Percentiles rank a stretch among this genome's conserved stretches.
Evolutionary conservation across 129 eudicot species (phyloP).

Genomic region (Scalesia atractyloides): DNA sequence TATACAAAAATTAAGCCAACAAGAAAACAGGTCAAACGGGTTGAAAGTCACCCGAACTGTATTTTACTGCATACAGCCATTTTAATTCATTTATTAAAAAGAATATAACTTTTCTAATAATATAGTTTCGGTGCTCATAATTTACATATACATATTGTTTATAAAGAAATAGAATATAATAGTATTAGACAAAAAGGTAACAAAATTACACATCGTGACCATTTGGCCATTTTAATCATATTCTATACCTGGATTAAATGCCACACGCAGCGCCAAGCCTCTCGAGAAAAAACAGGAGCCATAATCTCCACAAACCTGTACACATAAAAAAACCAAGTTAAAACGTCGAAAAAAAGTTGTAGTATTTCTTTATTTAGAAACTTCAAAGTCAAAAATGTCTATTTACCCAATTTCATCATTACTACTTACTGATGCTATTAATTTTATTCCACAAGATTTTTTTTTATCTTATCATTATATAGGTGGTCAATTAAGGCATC

Average conservation of each 20-base stretch:
- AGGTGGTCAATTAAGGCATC: neutral
- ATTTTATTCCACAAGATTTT: neutral
- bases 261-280: slow-evolving; percentile 99
- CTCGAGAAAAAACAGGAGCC: slow-evolving; percentile 96
- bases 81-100: too few relatives aligned
- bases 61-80: neutral
- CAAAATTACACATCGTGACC: neutral
- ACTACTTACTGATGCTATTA: neutral
- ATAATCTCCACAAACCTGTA: slow-evolving; percentile 93
- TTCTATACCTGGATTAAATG: slow-evolving; percentile 77
- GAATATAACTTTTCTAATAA: neutral
- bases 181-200: neutral
- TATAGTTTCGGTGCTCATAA: neutral
- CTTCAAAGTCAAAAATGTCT: neutral
- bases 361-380: neutral
- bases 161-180: neutral
- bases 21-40: neutral
- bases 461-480: neutral
- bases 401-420: neutral
- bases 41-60: neutral
- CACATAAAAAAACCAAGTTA: slow-evolving; percentile 1
- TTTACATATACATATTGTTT: neutral
- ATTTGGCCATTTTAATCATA: slow-evolving; percentile 9
- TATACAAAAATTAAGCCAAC: neutral
- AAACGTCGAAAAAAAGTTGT: neutral